Evolutionary conservation across 169 alveolate species (phyloP).

Genomic region (Eimeria tenella): DNA sequence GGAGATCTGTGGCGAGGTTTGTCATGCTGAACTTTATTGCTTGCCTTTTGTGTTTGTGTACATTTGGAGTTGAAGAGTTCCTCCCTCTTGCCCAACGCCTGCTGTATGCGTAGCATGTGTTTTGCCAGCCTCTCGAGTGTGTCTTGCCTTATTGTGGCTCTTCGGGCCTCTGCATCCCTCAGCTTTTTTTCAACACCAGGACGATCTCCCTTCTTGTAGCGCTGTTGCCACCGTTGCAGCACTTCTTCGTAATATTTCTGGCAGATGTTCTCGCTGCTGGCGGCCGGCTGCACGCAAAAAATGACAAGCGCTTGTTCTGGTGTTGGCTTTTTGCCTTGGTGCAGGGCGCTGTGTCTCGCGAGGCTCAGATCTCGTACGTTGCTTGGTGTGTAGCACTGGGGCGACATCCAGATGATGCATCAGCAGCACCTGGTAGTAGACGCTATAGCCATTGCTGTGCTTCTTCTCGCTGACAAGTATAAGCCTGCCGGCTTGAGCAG

Average conservation of each 20-base stretch:
- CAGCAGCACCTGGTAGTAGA: constrained; percentile 19
- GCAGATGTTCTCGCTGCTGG: constrained; percentile 18
- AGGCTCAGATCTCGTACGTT: too few relatives aligned
- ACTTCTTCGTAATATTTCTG: neutral
- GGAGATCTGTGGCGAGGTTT: too few relatives aligned
- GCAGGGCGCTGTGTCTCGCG: too few relatives aligned
- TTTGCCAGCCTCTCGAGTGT: neutral
- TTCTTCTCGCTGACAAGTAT: constrained; percentile 6
- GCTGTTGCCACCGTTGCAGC: constrained; percentile 28
- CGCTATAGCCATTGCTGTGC: constrained; percentile 51
- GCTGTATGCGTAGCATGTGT: neutral
- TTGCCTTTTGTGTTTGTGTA: constrained; percentile 15
- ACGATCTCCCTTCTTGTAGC: neutral
- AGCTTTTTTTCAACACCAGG: neutral
- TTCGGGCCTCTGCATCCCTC: constrained; percentile 29
- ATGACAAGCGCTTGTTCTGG: neutral
- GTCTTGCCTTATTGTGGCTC: constrained; percentile 7
- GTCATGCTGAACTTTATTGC: neutral
- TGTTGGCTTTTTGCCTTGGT: neutral
- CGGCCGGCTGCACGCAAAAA: constrained; percentile 41
- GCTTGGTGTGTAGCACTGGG: too few relatives aligned
- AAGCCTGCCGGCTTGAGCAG: neutral
- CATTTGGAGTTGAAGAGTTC: constrained; percentile 28
- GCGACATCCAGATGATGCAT: neutral
- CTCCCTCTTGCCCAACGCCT: neutral